These are phyloP conservation scores for Candida neerlandica DNA, from an alignment of 1,139 yeast species.

Conservation along the genomic window DNA sequence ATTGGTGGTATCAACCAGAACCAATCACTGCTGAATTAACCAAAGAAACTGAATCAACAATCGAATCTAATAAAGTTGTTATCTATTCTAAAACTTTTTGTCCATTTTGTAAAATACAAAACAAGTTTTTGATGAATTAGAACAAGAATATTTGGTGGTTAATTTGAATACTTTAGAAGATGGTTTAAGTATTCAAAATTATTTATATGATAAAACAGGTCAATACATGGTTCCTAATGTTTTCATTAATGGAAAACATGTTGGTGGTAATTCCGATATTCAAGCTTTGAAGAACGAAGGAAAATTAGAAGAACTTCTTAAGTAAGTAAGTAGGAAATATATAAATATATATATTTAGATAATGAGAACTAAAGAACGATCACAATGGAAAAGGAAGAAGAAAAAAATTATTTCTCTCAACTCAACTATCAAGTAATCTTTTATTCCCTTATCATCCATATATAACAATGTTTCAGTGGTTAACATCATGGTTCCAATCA, in stretches of 20 bases:
- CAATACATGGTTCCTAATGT: conserved; percentile 87
- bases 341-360: too few species aligned
- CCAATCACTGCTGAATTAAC: conserved; percentile 1
- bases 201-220: conserved; percentile 67
- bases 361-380: too few species aligned
- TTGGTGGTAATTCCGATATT: conserved; percentile 85
- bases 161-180: conserved; percentile 22
- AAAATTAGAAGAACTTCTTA: conserved; percentile 4
- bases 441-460: neutral
- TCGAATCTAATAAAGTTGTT: conserved; percentile 1
- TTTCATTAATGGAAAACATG: conserved; percentile 76
- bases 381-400: too few species aligned
- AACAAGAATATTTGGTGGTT: conserved; percentile 19
- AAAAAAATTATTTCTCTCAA: too few species aligned
- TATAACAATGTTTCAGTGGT: conserved; percentile 13
- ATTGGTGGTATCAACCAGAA: conserved; percentile 8
- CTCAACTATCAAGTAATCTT: neutral
- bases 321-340: neutral
- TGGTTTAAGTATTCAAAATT: conserved; percentile 56
- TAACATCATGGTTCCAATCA: conserved; percentile 19
- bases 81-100: conserved; percentile 22
- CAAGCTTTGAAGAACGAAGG: conserved; percentile 33
- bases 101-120: conserved; percentile 28
- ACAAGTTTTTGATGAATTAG: conserved; percentile 17
- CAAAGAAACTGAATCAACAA: conserved; percentile 4